Evolutionary conservation across 805 yeast species (phyloP).

Genomic region (Barnettozyma populi): DNA sequence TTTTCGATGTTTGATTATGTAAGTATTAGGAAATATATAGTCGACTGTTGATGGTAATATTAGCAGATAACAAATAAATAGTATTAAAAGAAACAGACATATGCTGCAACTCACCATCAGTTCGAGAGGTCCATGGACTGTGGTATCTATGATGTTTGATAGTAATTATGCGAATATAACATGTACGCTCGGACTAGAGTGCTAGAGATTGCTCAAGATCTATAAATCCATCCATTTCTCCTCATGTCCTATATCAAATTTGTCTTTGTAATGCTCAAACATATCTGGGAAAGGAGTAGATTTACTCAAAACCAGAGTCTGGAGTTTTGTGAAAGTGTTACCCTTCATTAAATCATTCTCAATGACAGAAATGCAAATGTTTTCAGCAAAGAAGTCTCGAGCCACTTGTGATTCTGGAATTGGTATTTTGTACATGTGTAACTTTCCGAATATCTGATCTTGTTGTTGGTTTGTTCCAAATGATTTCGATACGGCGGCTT

Average conservation of each 20-base stretch:
- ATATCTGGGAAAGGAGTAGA: conserved; percentile 37
- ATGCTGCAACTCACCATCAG: too few species aligned
- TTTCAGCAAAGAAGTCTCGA: conserved; percentile 41
- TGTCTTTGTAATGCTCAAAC: conserved; percentile 15
- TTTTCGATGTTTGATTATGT: too few species aligned
- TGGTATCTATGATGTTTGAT: too few species aligned
- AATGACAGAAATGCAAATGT: conserved; percentile 43
- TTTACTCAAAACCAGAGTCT: conserved; percentile 38
- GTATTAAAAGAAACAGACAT: too few species aligned
- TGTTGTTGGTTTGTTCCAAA: conserved; percentile 18
- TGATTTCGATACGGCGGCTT: conserved; percentile 22
- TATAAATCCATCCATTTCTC: conserved; percentile 18
- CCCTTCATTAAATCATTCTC: conserved; percentile 52
- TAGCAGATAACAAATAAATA: too few species aligned
- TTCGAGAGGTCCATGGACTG: too few species aligned
- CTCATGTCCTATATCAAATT: conserved; percentile 7
- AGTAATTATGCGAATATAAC: too few species aligned
- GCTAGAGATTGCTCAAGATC: not conserved
- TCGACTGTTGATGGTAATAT: too few species aligned
- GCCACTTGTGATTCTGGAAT: conserved; percentile 7
- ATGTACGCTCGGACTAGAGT: too few species aligned
- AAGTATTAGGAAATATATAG: too few species aligned
- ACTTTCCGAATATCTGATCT: conserved; percentile 10
- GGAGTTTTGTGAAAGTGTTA: conserved; percentile 38
- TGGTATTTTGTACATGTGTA: conserved; percentile 23